Evolutionary conservation across 1,284 basidiomycete species (phyloP), one percentile per base, ranked within the genome.

Genomic region (Puccinia polysora): DNA sequence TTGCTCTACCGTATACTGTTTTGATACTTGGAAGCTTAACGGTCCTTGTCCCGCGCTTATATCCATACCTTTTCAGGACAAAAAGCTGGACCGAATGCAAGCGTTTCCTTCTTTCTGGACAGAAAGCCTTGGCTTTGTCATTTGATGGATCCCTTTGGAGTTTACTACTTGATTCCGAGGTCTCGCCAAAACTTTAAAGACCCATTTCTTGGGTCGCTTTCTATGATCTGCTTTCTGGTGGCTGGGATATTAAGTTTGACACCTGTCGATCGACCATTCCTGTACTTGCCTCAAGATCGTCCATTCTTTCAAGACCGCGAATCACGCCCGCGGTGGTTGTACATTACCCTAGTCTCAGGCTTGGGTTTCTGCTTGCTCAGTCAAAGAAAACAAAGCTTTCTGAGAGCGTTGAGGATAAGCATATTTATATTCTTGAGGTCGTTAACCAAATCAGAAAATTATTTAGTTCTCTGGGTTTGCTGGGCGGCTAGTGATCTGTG

Each of bases 51-150:
- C 50, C 12, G 12, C 30, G 0, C 36, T 34, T 28, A 43, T 64
- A 8, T n/a, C 38, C 14, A 20, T 65, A n/a, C 25, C 12, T 38
- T 30, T 8, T 14, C 43, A 71, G 68, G 68, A 59, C 68, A 71
- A 36, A 71, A 71, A 28, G 68, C 68, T 12, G 32, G 38, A 8
- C 6, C 28, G 1, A 25, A 60, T 32, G 25, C 18, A 25, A 71
- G 58, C 32, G n/a, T 62, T 20, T 49, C 58, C n/a, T 32, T 8
- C 45, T 32, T 25, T 36, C 28, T 71, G 32, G 43, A 36, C 14
- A 60, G 36, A 8, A 40, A 34, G 25, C 58, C 68, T 18, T 71
- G 58, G 68, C 8, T 56, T 18, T 71, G 40, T 30, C 56, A 71
- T 53, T 7, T 55, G 32, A 2, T 71, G 23, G 68, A 71, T 40